These are phyloP conservation scores for Emergomyces pasteurianus DNA, from an alignment of 2,329 filamentous ascomycete species.

Conservation along the genomic window DNA sequence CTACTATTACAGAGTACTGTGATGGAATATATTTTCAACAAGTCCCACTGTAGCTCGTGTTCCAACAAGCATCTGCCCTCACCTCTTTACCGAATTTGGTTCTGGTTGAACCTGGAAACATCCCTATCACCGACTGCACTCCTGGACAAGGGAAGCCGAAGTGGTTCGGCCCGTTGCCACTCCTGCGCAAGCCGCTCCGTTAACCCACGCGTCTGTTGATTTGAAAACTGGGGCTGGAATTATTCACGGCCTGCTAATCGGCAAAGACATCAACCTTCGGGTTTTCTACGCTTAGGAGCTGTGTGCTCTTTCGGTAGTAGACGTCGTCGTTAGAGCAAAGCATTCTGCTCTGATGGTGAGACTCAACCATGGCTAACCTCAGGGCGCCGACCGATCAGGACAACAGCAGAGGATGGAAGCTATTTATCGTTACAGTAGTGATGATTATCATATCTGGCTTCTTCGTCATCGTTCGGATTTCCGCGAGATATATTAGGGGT, in stretches of 20 bases:
- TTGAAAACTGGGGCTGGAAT: background rate
- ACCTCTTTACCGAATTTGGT: background rate
- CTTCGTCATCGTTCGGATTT: background rate
- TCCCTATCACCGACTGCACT: background rate
- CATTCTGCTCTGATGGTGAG: background rate
- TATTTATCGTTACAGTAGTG: background rate
- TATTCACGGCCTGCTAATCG: background rate
- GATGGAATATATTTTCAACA: background rate
- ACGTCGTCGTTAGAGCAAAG: background rate
- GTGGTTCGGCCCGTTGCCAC: background rate
- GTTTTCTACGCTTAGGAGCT: background rate
- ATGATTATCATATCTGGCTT: background rate
- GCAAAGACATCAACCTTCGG: background rate
- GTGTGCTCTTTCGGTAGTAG: background rate
- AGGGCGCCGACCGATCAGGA: constrained; percentile 22
- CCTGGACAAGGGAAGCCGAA: background rate
- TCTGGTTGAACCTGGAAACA: background rate
- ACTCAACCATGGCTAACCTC: background rate
- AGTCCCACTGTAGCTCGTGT: background rate
- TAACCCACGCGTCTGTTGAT: background rate
- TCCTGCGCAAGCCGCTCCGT: background rate
- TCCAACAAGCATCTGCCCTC: background rate
- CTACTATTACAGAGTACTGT: too few species aligned
- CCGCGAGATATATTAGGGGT: background rate
- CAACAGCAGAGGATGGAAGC: background rate